Evolutionary conservation across 140 eudicot genomes (phyloP).

Genomic region (Senecio squalidus): DNA sequence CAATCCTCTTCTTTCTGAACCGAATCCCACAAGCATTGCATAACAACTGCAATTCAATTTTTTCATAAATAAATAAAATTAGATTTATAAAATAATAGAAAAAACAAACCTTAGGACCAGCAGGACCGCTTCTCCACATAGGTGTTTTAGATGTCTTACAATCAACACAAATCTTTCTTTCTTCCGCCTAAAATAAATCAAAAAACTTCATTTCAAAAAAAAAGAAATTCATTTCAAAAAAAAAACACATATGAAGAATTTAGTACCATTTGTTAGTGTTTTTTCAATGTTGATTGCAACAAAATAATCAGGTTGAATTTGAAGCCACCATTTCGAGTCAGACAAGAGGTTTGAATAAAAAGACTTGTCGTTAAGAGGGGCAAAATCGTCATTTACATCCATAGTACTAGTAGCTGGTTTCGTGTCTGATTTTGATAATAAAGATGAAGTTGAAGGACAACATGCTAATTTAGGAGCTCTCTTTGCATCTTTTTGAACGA

Average conservation of each 20-base stretch:
- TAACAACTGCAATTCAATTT: conserved; percentile 58
- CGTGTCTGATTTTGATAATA: conserved; percentile 34
- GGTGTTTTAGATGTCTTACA: conserved; percentile 76
- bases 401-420: conserved; percentile 22
- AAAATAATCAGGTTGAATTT: conserved; percentile 56
- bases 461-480: no score
- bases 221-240: no score
- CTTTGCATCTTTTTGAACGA: no score
- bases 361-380: conserved; percentile 31
- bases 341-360: conserved; percentile 36
- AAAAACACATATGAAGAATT: no score
- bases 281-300: no score
- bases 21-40: conserved; percentile 88
- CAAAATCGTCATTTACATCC: conserved; percentile 20
- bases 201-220: no score
- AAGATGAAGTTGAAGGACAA: conserved; percentile 47
- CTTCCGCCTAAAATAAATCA: no score
- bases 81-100: not conserved
- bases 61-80: not conserved
- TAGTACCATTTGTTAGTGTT: no score
- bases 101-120: conserved; percentile 65
- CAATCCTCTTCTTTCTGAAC: conserved; percentile 43
- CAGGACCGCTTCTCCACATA: conserved; percentile 75
- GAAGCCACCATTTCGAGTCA: conserved; percentile 69
- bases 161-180: conserved; percentile 42